Evolutionary conservation across 257 asterid species (phyloP).

Genomic region (Voacanga thouarsii): DNA sequence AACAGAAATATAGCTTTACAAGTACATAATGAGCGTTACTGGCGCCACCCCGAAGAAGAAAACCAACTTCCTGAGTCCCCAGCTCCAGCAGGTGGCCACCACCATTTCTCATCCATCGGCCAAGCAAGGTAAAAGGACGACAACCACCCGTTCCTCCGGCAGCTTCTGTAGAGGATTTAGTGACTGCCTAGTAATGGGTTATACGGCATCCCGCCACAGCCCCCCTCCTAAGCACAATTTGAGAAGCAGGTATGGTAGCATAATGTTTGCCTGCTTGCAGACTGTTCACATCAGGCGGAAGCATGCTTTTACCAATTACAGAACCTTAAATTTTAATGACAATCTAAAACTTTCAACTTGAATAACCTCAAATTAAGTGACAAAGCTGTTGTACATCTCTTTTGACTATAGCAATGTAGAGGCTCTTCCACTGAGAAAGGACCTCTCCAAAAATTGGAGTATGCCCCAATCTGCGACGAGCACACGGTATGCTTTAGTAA

Average conservation of each 20-base stretch:
- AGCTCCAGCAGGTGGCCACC: not conserved
- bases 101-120: not conserved
- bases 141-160: slow-evolving; percentile 15
- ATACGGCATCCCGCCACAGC: slow-evolving; percentile 23
- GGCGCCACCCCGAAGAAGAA: slow-evolving; percentile 23
- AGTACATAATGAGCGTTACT: slow-evolving; percentile 20
- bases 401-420: slow-evolving; percentile 6
- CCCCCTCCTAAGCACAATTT: slow-evolving; percentile 1
- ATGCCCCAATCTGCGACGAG: not conserved
- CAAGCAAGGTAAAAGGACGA: slow-evolving; percentile 21
- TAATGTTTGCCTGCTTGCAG: not conserved
- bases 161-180: slow-evolving; percentile 43
- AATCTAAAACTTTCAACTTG: not conserved
- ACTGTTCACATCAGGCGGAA: not conserved
- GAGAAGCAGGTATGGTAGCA: slow-evolving; percentile 17
- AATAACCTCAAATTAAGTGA: no score
- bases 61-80: slow-evolving; percentile 17
- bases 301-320: not conserved
- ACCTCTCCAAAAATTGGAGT: slow-evolving; percentile 4
- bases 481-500: slow-evolving; percentile 16
- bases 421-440: not conserved
- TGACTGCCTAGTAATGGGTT: slow-evolving; percentile 53
- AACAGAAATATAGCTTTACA: not conserved
- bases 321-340: not conserved
- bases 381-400: no score